Evolutionary conservation across 768 basidiomycete species (phyloP).

Genomic region (Boletales sp.): DNA sequence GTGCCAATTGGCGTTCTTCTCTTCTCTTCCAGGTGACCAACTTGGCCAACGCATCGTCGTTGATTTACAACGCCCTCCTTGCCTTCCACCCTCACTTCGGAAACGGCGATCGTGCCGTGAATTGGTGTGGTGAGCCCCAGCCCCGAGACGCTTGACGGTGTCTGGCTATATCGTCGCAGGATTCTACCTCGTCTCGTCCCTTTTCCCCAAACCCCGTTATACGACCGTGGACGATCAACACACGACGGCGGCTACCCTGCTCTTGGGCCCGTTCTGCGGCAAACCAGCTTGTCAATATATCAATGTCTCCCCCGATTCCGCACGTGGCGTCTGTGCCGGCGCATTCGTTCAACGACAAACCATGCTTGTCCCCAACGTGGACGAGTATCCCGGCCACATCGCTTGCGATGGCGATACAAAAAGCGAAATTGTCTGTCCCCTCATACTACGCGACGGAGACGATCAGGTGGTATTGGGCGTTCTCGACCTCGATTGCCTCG

Average conservation of each 20-base stretch:
- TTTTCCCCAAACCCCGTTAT: conserved; percentile 52
- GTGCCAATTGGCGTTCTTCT: too few species aligned
- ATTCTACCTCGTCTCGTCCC: conserved; percentile 71
- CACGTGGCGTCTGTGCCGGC: conserved; percentile 83
- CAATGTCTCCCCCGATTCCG: conserved; percentile 46
- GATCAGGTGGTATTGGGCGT: conserved; percentile 48
- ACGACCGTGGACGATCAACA: conserved; percentile 11
- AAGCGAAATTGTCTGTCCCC: conserved; percentile 86
- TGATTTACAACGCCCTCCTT: conserved; percentile 75
- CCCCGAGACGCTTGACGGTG: too few species aligned
- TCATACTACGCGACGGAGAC: conserved; percentile 40
- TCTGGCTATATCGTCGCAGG: conserved; percentile 42
- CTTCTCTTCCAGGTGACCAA: conserved; percentile 77
- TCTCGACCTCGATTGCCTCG: conserved; percentile 85
- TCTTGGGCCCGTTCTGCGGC: conserved; percentile 85
- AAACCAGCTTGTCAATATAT: conserved; percentile 91
- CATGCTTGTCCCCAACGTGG: conserved; percentile 73
- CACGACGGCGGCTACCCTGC: conserved; percentile 31
- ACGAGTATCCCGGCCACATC: conserved; percentile 86
- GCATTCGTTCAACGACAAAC: conserved; percentile 58
- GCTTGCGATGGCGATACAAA: conserved; percentile 90
- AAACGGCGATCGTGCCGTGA: conserved; percentile 59
- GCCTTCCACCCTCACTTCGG: conserved; percentile 69
- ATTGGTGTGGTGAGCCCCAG: conserved; percentile 81
- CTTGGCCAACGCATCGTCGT: conserved; percentile 76